These are phyloP conservation scores for Glaciozyma martinii DNA, from an alignment of 768 basidiomycete species.

Conservation along the genomic window DNA sequence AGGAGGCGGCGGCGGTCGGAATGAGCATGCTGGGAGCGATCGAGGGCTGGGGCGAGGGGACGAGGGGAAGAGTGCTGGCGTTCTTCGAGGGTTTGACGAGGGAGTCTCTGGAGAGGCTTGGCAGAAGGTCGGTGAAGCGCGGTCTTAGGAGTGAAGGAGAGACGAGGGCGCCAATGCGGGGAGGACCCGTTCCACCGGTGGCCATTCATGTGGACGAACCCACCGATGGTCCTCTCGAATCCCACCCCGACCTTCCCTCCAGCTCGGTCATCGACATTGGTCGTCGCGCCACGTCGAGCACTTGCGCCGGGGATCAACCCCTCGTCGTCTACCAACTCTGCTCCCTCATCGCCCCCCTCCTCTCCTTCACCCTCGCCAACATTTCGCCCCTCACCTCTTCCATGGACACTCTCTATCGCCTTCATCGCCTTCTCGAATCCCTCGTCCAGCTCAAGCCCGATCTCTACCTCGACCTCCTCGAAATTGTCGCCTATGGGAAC, in stretches of 20 bases:
- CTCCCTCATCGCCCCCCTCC: slow-evolving; percentile 55
- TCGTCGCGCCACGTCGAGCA: slow-evolving; percentile 41
- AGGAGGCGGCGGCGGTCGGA: slow-evolving; percentile 53
- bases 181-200: slow-evolving; percentile 37
- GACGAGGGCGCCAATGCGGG: background rate
- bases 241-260: slow-evolving; percentile 1
- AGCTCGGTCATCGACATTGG: slow-evolving; percentile 2
- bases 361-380: slow-evolving; percentile 55
- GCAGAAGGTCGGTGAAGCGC: slow-evolving; percentile 20
- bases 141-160: slow-evolving; percentile 19
- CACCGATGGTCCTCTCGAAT: slow-evolving; percentile 30
- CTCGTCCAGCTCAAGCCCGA: slow-evolving; percentile 57
- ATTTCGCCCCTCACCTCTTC: slow-evolving; percentile 42
- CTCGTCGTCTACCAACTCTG: slow-evolving; percentile 52
- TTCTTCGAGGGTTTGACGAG: slow-evolving; percentile 59
- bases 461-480: slow-evolving; percentile 60
- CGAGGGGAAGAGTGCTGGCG: slow-evolving; percentile 55
- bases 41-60: slow-evolving; percentile 54
- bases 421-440: slow-evolving; percentile 50
- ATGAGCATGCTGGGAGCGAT: slow-evolving; percentile 68
- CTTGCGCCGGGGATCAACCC: slow-evolving; percentile 53
- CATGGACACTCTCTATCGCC: slow-evolving; percentile 43
- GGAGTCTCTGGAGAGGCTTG: slow-evolving; percentile 43
- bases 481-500: slow-evolving; percentile 60
- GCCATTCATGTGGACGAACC: slow-evolving; percentile 55